Base-by-base conservation (phyloP, 345 rosid species). In the Eucalyptus cladocalyx region DNA sequence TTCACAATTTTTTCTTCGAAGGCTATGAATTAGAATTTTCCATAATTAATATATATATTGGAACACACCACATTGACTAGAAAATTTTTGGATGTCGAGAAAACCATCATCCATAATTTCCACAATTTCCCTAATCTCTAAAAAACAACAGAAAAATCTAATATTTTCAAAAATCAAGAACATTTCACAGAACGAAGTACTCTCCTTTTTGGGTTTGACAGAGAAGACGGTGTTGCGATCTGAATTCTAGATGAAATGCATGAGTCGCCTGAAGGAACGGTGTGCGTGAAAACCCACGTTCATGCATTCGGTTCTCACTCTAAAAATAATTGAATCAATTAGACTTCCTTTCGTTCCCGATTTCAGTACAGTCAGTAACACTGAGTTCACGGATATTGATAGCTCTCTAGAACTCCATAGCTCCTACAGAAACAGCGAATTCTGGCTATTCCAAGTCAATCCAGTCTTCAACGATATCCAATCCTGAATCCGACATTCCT, bases 1-100 rank as follows among this genome's bases (percentile, higher is more conserved):
- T 51, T 51, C 54, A 17, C 21, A 51, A 6, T 17, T 51, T 51
- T 50, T n/a, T 65, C 32, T 65, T 65, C 19, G 0, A n/a, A n/a
- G 72, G 37, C 72, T n/a, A 65, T n/a, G 19, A 65, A 30, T 65
- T 65, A 15, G 37, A 65, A 65, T 65, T n/a, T 65, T 65, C 19
- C 72, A 65, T 16, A 7, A n/a, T 32, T 17, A 30, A 65, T 2
- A 7, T 28, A 14, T 65, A 65, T 15, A 6, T 49, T 49, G 9
- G 4, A 30, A 62, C 18, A 3, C 3, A 1, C 3, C 8, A 65
- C 1, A 0, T 30, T 4, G 37, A 15, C 34, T 65, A 7, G 37
- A 30, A 65, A 65, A 11, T 58, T 58, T 58, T 26, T 58, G 7
- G 2, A 26, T 5, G 4, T 24, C 0, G 65, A 26, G 65, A 58